Conservation (phyloP, 129 eudicot species). For the Flaveria trinervia region DNA sequence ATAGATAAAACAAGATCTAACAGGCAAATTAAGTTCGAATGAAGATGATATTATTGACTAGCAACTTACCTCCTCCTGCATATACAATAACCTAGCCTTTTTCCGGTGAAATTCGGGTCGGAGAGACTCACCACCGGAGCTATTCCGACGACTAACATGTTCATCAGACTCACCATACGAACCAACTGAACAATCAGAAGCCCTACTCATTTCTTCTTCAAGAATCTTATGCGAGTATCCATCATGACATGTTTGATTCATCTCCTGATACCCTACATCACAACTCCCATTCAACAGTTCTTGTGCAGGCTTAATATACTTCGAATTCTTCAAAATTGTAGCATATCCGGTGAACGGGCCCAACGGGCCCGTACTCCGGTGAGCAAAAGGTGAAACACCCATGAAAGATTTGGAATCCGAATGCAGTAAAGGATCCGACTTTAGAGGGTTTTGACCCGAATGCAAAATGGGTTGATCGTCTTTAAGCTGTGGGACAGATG, state of each 20-base stretch:
- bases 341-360: slow-evolving; percentile 97
- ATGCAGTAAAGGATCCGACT: slow-evolving; percentile 37
- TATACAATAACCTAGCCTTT: slow-evolving; percentile 61
- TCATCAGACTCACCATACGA: slow-evolving; percentile 43
- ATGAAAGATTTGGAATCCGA: slow-evolving; percentile 28
- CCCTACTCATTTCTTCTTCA: slow-evolving; percentile 41
- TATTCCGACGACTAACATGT: slow-evolving; percentile 28
- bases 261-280: slow-evolving; percentile 36
- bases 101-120: slow-evolving; percentile 60
- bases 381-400: slow-evolving; percentile 37
- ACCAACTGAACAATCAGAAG: slow-evolving; percentile 22
- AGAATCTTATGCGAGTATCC: slow-evolving; percentile 37
- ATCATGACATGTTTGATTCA: slow-evolving; percentile 36
- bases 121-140: slow-evolving; percentile 40
- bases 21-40: no score
- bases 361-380: slow-evolving; percentile 60
- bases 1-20: no score
- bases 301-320: slow-evolving; percentile 73
- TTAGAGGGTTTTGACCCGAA: slow-evolving; percentile 34
- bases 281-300: slow-evolving; percentile 60
- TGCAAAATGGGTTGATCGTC: slow-evolving; percentile 27
- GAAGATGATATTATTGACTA: neutral
- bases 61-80: slow-evolving; percentile 77
- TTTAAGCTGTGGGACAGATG: slow-evolving; percentile 48
- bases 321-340: slow-evolving; percentile 59